Base-by-base conservation (phyloP, 225 moss, liverwort and hornwort genomes). In the Marchantia paleacea region DNA sequence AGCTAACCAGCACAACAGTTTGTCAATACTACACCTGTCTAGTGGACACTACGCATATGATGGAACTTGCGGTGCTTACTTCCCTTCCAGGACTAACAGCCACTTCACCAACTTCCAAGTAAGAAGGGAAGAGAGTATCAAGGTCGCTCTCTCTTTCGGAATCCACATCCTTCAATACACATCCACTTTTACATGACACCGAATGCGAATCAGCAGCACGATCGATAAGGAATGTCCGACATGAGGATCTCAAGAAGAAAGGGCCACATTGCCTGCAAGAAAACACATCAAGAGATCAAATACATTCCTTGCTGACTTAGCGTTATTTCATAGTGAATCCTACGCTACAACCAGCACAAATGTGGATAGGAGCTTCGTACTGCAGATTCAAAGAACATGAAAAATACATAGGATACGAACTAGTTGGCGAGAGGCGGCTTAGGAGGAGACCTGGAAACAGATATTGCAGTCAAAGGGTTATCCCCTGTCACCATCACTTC, bases 401-500 rank as follows among this genome's bases (percentile, higher is more conserved):
- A 0, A 7, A 24, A 62, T 22, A 7, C 62, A 62, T 1, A 2
- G 8, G 49, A 8, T 12, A 71, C 10, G 69, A 69, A 69, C 39
- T 16, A 0, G 5, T 11, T 53, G 14, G 6, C 73, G 26, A 52
- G 28, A 55, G 49, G 49, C 9, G 22, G 30, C 29, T 16, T 55
- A 70, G 8, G 57, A 50, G 49, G 28, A 24, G 69, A 82, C 87
- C 84, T 87, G 63, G 82, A 77, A 78, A 87, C 82, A 69, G 87
- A 87, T 53, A 87, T 87, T 75, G 87, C 84, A 28, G 87, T 87
- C 49, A 87, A 74, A 48, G 87, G 87, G 20, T 87, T 87, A 55
- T 87, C 84, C 55, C 87, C 87, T n/a, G 87, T 87, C 54, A 87
- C 87, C 87, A 85, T 87, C 61, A 87, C 84, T 75, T 87, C 80